These are phyloP conservation scores for Yarrowia sp. DNA, from an alignment of 805 yeast species.

Conservation along the genomic window DNA sequence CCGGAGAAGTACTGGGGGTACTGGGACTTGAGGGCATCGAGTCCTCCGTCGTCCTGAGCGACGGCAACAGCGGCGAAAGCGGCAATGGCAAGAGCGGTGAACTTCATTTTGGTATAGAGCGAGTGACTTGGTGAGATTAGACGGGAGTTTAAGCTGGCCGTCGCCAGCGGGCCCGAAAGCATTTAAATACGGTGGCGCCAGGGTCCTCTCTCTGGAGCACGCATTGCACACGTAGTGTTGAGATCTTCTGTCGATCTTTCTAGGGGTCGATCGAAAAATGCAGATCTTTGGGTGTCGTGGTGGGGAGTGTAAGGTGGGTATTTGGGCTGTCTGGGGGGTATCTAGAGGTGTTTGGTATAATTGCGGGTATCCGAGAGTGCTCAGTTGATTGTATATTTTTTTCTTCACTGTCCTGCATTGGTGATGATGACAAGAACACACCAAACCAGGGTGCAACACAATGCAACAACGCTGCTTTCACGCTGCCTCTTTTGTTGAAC, in stretches of 20 bases:
- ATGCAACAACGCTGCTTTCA: neutral
- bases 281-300: slow-evolving; percentile 3
- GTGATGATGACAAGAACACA: neutral
- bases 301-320: neutral
- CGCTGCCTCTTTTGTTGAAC: slow-evolving; percentile 21
- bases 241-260: slow-evolving; percentile 23
- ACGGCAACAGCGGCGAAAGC: slow-evolving; percentile 27
- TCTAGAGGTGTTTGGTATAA: neutral
- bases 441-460: too few relatives aligned
- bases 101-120: slow-evolving; percentile 21
- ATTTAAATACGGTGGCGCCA: slow-evolving; percentile 11
- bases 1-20: slow-evolving; percentile 33
- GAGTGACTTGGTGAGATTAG: slow-evolving; percentile 34
- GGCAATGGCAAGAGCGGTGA: slow-evolving; percentile 37
- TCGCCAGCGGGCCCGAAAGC: slow-evolving; percentile 3
- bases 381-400: neutral
- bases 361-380: neutral
- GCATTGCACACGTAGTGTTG: slow-evolving; percentile 13
- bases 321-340: neutral
- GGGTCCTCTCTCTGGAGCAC: neutral
- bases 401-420: neutral
- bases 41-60: slow-evolving; percentile 38
- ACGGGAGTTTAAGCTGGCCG: slow-evolving; percentile 30
- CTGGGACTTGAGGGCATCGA: slow-evolving; percentile 35
- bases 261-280: slow-evolving; percentile 27